Percentiles rank a stretch among this genome's conserved stretches.
These are phyloP conservation scores for Nannochloropsis salina DNA, from an alignment of 108 stramenopile genomes.

Conservation along the genomic window DNA sequence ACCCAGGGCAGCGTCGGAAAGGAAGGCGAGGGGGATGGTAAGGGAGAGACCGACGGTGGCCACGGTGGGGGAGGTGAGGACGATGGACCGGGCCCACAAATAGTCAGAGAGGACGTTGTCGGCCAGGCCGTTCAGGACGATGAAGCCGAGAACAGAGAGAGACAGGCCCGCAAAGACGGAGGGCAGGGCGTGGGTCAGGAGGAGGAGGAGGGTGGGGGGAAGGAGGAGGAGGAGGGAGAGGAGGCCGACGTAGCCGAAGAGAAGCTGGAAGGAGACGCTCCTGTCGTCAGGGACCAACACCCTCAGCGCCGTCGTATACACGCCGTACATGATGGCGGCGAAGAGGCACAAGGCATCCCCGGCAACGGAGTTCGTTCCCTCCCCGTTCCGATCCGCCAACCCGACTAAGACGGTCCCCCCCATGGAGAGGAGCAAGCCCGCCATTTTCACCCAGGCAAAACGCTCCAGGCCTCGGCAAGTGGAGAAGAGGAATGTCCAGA, in stretches of 20 bases:
- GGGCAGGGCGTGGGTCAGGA: background rate
- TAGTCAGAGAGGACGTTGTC: slow-evolving; percentile 54
- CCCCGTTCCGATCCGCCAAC: slow-evolving; percentile 28
- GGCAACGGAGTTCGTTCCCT: background rate
- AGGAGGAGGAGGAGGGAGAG: background rate
- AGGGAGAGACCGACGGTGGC: slow-evolving; percentile 89
- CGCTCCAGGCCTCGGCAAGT: slow-evolving; percentile 27
- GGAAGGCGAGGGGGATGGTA: slow-evolving; percentile 89
- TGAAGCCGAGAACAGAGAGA: slow-evolving; percentile 5
- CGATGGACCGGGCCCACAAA: slow-evolving; percentile 87
- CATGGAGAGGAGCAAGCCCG: slow-evolving; percentile 45
- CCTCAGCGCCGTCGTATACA: slow-evolving; percentile 50
- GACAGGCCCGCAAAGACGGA: slow-evolving; percentile 25
- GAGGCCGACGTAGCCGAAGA: slow-evolving; percentile 77
- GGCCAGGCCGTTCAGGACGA: slow-evolving; percentile 34
- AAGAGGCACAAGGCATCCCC: slow-evolving; percentile 38
- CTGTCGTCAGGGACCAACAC: slow-evolving; percentile 53
- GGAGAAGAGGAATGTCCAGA: slow-evolving; percentile 79
- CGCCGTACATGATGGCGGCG: slow-evolving; percentile 46
- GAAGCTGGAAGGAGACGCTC: slow-evolving; percentile 67
- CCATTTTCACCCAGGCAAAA: slow-evolving; percentile 23
- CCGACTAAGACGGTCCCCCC: slow-evolving; percentile 45
- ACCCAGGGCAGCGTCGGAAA: slow-evolving; percentile 58
- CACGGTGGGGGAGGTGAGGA: slow-evolving; percentile 89
- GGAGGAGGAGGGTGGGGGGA: background rate